Base-by-base conservation (phyloP, 306 rosid genomes). In the Pterocarpus macrocarpus region DNA sequence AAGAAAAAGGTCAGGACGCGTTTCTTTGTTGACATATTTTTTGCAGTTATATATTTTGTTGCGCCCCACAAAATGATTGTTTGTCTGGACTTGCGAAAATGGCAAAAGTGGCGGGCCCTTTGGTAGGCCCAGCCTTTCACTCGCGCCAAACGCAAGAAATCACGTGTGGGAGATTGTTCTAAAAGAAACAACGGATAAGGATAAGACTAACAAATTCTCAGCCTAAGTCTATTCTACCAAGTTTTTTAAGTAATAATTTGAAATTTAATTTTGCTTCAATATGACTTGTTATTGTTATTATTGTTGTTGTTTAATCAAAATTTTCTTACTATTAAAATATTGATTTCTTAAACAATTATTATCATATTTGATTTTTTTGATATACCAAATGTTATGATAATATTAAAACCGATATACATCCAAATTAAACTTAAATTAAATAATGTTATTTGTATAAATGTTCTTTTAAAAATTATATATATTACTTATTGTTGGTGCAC, bases 91-190 rank as follows among this genome's bases (percentile, higher is more conserved):
- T 47, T 58, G 76, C 8, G 38, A 64, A 38, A 71, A 1, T 36
- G 15, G n/a, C n/a, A 15, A 9, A 4, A 30, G 7, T 57, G 38
- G 85, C 76, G 76, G 5, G 53, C 70, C 68, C 4, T 36, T 57
- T 67, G 81, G 85, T 75, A 10, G 77, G 81, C 30, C 65, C 85
- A 10, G 32, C 43, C 49, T 76, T 76, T 76, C 86, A 11, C 22
- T 28, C 4, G 14, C 59, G 68, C 82, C 85, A 69, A 61, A 69
- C 4, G 73, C 35, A 50, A 82, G 35, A 59, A 47, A 82, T 76
- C 82, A 61, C 50, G 35, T 82, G 73, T 50, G 73, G 2, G n/a
- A 43, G 36, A 45, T 69, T 80, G 2, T 33, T 57, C 69, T 17
- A 8, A 64, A 77, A 64, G 38, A 49, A 63, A 76, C 33, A 8